A percentile compares a stretch with the other conserved stretches of the same genome.
These are phyloP conservation scores for Lolium rigidum DNA, from an alignment of 176 grass and related monocot species.

Conservation along the genomic window DNA sequence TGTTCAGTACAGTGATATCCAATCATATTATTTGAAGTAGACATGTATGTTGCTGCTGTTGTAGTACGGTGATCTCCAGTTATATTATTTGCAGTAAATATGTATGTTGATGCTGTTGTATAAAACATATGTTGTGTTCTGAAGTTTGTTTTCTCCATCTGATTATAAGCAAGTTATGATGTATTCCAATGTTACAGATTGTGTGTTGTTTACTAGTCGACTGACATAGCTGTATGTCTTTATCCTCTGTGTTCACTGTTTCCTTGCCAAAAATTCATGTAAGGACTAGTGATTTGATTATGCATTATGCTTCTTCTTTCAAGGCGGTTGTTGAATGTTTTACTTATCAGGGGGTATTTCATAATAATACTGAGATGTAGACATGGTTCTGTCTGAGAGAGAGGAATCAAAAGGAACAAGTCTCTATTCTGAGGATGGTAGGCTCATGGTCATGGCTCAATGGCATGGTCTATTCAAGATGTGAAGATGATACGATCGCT, in stretches of 20 bases:
- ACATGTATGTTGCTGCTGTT: no score
- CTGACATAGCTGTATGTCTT: background rate
- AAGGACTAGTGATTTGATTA: background rate
- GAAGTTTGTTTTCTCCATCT: background rate
- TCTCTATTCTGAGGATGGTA: background rate
- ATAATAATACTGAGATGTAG: background rate
- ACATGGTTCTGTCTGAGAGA: no score
- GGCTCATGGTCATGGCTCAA: background rate
- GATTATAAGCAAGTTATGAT: background rate
- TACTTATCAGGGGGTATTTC: background rate
- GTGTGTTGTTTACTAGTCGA: background rate
- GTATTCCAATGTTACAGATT: background rate
- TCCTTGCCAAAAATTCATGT: background rate
- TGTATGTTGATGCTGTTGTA: background rate
- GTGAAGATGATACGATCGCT: background rate
- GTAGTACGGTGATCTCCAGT: no score
- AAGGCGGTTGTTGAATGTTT: background rate
- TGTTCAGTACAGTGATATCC: background rate
- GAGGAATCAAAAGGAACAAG: background rate
- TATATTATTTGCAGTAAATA: background rate
- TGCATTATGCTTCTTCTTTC: background rate
- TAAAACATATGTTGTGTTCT: background rate
- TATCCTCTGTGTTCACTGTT: background rate
- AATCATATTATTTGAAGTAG: background rate
- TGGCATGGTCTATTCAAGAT: background rate